These are phyloP conservation scores for Vishniacozyma victoriae DNA, from an alignment of 768 basidiomycete species.

Conservation along the genomic window DNA sequence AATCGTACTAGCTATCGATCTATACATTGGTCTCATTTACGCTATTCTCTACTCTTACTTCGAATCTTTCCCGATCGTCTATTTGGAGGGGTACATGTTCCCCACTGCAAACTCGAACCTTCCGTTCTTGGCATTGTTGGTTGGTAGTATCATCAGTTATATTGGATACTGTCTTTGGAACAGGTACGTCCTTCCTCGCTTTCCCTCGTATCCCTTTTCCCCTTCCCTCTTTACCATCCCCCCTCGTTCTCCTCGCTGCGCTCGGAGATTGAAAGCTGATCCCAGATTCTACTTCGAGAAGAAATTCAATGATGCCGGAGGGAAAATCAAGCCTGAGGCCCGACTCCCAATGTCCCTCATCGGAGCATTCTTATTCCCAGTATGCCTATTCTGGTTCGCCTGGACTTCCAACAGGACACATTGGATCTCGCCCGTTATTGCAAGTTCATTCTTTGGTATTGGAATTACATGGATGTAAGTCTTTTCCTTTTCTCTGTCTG, in stretches of 20 bases:
- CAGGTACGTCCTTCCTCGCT: constrained; percentile 11
- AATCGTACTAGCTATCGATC: constrained; percentile 18
- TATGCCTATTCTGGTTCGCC: constrained; percentile 38
- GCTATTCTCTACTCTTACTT: constrained; percentile 28
- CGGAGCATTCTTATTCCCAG: constrained; percentile 25
- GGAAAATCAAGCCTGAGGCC: constrained; percentile 14
- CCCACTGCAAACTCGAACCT: constrained; percentile 20
- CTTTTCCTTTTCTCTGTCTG: neutral
- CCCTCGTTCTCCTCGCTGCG: no score
- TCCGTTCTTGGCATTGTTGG: constrained; percentile 22
- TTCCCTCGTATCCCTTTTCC: neutral
- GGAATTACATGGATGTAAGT: constrained; percentile 21
- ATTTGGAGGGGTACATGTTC: constrained; percentile 18
- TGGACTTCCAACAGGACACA: constrained; percentile 39
- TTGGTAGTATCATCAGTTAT: constrained; percentile 21
- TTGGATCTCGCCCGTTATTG: constrained; percentile 35
- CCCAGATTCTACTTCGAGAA: constrained; percentile 27
- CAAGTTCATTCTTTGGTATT: constrained; percentile 23
- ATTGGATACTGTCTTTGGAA: constrained; percentile 24
- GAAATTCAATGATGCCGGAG: constrained; percentile 5
- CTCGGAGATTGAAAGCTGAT: neutral
- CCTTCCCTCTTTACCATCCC: no score
- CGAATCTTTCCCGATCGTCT: constrained; percentile 31
- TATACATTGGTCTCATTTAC: constrained; percentile 29
- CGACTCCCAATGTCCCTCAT: constrained; percentile 21